A percentile compares a stretch with the other conserved stretches of the same genome.
These are phyloP conservation scores for Colletotrichum sp. DNA, from an alignment of 2,329 filamentous ascomycete genomes.

Conservation along the genomic window DNA sequence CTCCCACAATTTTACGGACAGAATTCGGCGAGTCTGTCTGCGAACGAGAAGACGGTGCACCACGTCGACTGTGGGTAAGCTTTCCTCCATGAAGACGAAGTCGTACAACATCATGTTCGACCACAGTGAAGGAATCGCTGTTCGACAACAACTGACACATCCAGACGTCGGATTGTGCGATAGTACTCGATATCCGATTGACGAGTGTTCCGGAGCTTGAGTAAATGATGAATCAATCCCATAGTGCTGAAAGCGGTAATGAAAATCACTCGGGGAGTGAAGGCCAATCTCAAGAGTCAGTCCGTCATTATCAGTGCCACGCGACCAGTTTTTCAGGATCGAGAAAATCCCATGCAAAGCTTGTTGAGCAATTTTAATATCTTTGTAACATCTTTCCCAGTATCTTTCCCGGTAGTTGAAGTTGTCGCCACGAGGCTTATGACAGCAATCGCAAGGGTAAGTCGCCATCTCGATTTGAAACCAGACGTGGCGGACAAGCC, in stretches of 20 bases:
- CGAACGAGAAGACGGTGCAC: background rate
- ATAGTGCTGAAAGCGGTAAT: background rate
- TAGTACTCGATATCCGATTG: background rate
- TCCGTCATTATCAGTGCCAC: background rate
- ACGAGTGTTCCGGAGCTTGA: background rate
- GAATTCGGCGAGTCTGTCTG: background rate
- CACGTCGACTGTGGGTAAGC: background rate
- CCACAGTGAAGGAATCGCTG: background rate
- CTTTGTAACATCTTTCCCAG: background rate
- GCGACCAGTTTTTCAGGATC: background rate
- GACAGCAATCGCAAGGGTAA: background rate
- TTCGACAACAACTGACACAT: background rate
- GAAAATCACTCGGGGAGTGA: background rate
- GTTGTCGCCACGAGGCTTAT: background rate
- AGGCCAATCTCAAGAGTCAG: background rate
- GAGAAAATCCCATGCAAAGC: background rate
- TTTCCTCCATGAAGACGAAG: background rate
- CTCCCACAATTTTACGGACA: background rate
- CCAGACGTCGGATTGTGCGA: background rate
- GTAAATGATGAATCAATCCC: background rate
- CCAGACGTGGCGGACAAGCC: background rate
- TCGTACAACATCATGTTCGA: background rate
- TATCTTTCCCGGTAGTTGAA: background rate
- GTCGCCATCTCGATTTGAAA: background rate
- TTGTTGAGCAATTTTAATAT: background rate